Evolutionary conservation across 1,284 basidiomycete genomes (phyloP), one percentile per base, ranked within the genome.

Genomic region (Sanghuangporus baumii): DNA sequence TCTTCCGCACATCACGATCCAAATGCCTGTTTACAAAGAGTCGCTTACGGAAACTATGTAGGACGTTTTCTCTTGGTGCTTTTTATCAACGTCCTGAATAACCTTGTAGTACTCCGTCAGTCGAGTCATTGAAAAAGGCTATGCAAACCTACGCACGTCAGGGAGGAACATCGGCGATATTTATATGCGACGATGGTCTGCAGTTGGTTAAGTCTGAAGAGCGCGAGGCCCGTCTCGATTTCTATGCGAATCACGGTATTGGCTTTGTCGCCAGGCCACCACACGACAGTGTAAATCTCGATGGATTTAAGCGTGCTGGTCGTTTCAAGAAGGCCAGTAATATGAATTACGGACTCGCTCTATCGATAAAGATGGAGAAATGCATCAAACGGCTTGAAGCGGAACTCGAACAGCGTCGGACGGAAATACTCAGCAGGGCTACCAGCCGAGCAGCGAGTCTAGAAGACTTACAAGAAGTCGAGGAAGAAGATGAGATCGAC

Each of bases 311-410:
- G 60, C 88, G 93, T 60, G 88, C 89, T 14, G 93, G 93, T 64
- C 85, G 91, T 34, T 94, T 93, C 80, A 94, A 94, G 80, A 94
- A 94, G 74, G 91, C 90, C 0, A 88, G 86, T 0, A 94, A 95
- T 74, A 91, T 94, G 88, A 95, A 95, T 74, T 93, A 91, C 72
- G 91, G 83, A 1, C 82, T 91, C 36, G 78, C 78, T 51, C 78
- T 94, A 6, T 90, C 88, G 14, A 74, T 93, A 48, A 82, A 83
- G 65, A 81, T 91, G 69, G 92, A 94, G 74, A 84, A 85, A 71
- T 83, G 91, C 68, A 82, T 93, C 72, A 74, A 75, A 59, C 72
- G 72, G 23, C 70, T 78, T 7, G 73, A 78, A 56, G 75, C 76
- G 55, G 71, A 71, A 61, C 71, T 73, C 52, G 64, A 66, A 23